Conservation (phyloP, 495 filamentous ascomycete species). For the Saxophila tyrrhenica region DNA sequence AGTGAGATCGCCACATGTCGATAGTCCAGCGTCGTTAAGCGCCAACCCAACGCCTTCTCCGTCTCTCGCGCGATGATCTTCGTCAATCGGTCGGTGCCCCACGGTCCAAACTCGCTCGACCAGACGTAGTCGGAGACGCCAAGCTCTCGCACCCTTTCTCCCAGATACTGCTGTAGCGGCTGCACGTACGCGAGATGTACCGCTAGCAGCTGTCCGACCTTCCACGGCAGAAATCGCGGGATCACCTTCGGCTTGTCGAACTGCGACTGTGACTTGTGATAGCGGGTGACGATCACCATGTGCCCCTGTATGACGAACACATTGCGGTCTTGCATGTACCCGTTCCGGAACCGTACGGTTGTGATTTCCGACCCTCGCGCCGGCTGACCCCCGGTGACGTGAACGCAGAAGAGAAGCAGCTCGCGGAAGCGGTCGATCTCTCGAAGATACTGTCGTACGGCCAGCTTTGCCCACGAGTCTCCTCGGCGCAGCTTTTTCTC, state of each 20-base stretch:
- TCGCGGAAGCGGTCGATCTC: slow-evolving; percentile 2
- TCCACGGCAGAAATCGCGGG: slow-evolving; percentile 7
- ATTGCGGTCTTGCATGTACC: slow-evolving; percentile 4
- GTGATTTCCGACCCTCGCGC: slow-evolving; percentile 2
- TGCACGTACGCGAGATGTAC: slow-evolving; percentile 2
- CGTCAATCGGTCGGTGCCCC: slow-evolving; percentile 4
- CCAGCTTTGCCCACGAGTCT: not conserved
- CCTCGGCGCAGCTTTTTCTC: not conserved
- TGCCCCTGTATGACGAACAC: slow-evolving; percentile 5
- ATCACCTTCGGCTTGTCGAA: slow-evolving; percentile 11
- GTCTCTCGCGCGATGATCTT: slow-evolving; percentile 4
- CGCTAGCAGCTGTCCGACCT: slow-evolving; percentile 5
- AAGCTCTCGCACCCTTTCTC: not conserved
- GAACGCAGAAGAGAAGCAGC: slow-evolving; percentile 5
- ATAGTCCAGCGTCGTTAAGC: slow-evolving; percentile 8
- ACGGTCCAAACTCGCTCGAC: slow-evolving; percentile 3
- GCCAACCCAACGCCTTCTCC: not conserved
- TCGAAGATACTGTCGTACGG: not conserved
- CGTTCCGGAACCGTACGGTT: not conserved
- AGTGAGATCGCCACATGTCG: slow-evolving; percentile 2
- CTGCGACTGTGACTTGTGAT: slow-evolving; percentile 6
- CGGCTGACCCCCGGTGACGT: slow-evolving; percentile 1
- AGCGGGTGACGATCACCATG: slow-evolving; percentile 7
- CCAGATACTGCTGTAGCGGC: slow-evolving; percentile 5
- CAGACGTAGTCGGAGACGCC: slow-evolving; percentile 3